Percentiles rank a stretch among this genome's conserved stretches.
Conservation (phyloP, 2,329 filamentous ascomycete species). For the Leptosphaerulina australis region DNA sequence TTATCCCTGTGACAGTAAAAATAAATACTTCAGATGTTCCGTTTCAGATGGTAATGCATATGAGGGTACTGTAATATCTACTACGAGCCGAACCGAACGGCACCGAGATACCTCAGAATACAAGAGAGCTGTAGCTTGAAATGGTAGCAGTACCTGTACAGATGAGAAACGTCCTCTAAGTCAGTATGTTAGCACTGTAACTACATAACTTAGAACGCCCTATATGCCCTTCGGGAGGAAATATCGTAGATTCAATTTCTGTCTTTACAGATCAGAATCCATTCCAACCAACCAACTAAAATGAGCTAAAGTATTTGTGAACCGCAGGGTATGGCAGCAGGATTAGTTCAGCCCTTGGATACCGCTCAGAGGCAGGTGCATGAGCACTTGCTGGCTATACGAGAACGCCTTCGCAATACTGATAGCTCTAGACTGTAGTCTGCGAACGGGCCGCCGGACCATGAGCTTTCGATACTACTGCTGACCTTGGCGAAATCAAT, state of each 20-base stretch:
- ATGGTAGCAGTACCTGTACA: too few species aligned
- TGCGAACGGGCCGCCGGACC: constrained; percentile 39
- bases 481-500: constrained; percentile 33
- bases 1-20: not conserved
- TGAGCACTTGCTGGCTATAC: constrained; percentile 28
- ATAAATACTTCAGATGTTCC: not conserved
- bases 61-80: not conserved
- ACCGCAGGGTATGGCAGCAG: constrained; percentile 24
- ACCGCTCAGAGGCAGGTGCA: constrained; percentile 14
- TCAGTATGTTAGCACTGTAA: too few species aligned
- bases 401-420: constrained; percentile 38
- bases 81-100: constrained; percentile 1
- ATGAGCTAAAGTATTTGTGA: constrained; percentile 5
- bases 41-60: not conserved
- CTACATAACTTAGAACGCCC: too few species aligned
- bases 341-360: not conserved
- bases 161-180: too few species aligned
- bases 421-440: constrained; percentile 34
- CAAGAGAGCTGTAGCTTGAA: too few species aligned
- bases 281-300: too few species aligned
- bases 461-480: constrained; percentile 45
- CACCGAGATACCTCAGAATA: too few species aligned
- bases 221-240: too few species aligned
- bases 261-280: too few species aligned
- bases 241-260: too few species aligned